phyloP scores from a whole-genome alignment of 805 yeast genomes.

The Candida vartiovaarae region DNA sequence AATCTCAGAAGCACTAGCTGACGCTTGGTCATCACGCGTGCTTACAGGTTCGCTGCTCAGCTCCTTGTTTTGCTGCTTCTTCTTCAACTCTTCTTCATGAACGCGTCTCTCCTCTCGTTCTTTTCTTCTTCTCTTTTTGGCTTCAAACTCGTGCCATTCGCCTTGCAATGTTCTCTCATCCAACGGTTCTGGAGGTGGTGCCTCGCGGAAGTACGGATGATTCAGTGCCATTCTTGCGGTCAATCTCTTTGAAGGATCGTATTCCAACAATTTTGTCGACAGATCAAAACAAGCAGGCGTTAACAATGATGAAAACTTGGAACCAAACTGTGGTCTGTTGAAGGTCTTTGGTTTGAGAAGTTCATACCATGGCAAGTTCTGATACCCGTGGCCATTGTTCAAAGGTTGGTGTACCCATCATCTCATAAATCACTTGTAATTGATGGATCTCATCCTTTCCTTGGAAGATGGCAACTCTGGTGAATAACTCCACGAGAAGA shows the following conservation, averaged over 20 bases:
- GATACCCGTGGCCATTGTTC: slow-evolving; percentile 75
- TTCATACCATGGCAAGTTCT: slow-evolving; percentile 87
- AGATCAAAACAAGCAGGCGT: slow-evolving; percentile 56
- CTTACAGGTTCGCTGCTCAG: too few relatives aligned
- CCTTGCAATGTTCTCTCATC: slow-evolving; percentile 50
- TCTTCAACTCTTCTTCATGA: slow-evolving; percentile 14
- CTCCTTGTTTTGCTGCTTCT: background rate
- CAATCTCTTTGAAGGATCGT: slow-evolving; percentile 65
- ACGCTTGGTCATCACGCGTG: too few relatives aligned
- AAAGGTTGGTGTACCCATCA: slow-evolving; percentile 81
- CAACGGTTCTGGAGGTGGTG: slow-evolving; percentile 59
- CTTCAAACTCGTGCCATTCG: slow-evolving; percentile 97
- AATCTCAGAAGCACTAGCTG: too few relatives aligned
- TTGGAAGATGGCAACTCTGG: slow-evolving; percentile 70
- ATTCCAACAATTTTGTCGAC: slow-evolving; percentile 51
- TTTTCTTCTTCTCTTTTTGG: slow-evolving; percentile 53
- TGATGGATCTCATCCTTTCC: slow-evolving; percentile 88
- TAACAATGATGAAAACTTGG: slow-evolving; percentile 32
- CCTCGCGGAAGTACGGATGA: slow-evolving; percentile 64
- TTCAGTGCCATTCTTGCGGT: slow-evolving; percentile 63
- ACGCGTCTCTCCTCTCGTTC: slow-evolving; percentile 20
- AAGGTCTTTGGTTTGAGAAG: slow-evolving; percentile 53
- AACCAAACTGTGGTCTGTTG: slow-evolving; percentile 30
- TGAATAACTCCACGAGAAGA: slow-evolving; percentile 73
- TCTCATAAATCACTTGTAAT: slow-evolving; percentile 62